Percentiles rank a stretch among this genome's conserved stretches.
Conservation (phyloP, 768 basidiomycete genomes). For the Kwoniella europaea region DNA sequence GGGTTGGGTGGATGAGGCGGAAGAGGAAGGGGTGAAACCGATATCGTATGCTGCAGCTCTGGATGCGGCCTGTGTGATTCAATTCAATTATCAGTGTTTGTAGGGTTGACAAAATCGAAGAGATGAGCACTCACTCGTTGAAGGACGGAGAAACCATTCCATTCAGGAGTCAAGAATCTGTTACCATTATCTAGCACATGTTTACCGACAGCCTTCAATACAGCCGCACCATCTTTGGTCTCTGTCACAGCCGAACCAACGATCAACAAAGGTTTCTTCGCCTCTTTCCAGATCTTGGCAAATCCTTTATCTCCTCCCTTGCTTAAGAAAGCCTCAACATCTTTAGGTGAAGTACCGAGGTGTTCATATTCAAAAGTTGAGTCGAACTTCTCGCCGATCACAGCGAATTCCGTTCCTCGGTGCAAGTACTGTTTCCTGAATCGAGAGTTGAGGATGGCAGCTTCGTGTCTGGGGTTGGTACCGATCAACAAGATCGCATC, state of each 20-base stretch:
- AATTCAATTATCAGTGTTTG: too few species aligned
- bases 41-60: constrained; percentile 92
- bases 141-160: constrained; percentile 92
- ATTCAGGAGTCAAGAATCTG: constrained; percentile 79
- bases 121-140: constrained; percentile 71
- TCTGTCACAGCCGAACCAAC: constrained; percentile 86
- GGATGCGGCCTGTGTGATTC: constrained; percentile 74
- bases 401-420: constrained; percentile 79
- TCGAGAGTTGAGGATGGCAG: constrained; percentile 94
- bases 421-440: constrained; percentile 94
- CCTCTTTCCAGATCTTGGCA: constrained; percentile 81
- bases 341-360: constrained; percentile 76
- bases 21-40: constrained; percentile 85
- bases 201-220: constrained; percentile 75
- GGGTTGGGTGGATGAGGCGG: constrained; percentile 74
- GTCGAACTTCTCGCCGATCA: constrained; percentile 88
- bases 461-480: constrained; percentile 96
- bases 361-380: constrained; percentile 93
- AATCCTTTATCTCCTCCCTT: constrained; percentile 71
- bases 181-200: constrained; percentile 79
- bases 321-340: constrained; percentile 72
- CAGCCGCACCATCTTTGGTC: constrained; percentile 78
- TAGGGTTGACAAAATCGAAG: not conserved
- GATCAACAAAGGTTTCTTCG: constrained; percentile 89
- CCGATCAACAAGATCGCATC: constrained; percentile 92